Evolutionary conservation across 306 rosid genomes (phyloP), one percentile per base, ranked within the genome.

Genomic region (Parietaria judaica): DNA sequence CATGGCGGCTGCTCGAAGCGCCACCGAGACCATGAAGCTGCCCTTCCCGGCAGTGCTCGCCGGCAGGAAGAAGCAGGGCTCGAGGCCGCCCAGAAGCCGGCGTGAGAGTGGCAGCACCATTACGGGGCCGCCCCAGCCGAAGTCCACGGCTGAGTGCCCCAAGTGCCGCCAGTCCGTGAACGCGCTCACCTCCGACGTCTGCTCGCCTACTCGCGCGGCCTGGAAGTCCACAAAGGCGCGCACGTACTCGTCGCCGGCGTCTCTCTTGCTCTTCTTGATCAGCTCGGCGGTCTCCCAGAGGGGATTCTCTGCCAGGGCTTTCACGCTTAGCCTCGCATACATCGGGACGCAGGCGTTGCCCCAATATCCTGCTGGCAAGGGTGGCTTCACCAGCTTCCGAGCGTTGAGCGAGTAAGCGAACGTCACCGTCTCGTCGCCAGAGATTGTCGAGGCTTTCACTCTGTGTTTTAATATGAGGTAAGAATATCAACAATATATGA

Each of bases 111-210:
- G 97, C 62, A 91, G 46, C 51, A 91, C 95, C 17, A 85, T 83
- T 13, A 87, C 86, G 0, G 97, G 97, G 49, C 96, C 97, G 55
- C 97, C 97, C 89, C 91, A 85, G 0, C 97, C 97, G 68, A 85
- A 91, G 74, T 91, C 97, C 63, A 91, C 89, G n/a, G 76, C 72
- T 0, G 96, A 83, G 64, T 87, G 96, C 3, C 86, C 86, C 65
- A 91, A 73, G 48, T 91, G 96, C 44, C 96, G 75, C 97, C 96
- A 91, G 66, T 91, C 96, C 0, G 96, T 85, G 84, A 91, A 91
- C 14, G 87, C 97, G 60, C 82, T 85, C 69, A 87, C 95, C 61
- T 83, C 75, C 39, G 73, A 78, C 4, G 87, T 75, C 51, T 91
- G 95, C 5, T 85, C 89, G 6, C 41, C 77, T 36, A 51, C 62